Conservation (phyloP, 148 eudicot genomes). For the Fagopyrum tataricum region DNA sequence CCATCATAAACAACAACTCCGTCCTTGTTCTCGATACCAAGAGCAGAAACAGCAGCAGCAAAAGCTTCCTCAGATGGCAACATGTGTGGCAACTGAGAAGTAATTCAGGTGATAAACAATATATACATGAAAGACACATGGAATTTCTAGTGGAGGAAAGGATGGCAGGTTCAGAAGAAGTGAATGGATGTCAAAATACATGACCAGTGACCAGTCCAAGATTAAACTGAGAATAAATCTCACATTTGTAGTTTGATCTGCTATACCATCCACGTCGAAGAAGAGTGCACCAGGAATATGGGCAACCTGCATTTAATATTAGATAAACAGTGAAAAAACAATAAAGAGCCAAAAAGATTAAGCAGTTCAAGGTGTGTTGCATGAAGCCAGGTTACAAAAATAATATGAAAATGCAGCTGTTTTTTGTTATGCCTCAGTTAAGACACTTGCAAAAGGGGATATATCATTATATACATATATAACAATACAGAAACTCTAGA, state of each 20-base stretch:
- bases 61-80: constrained; percentile 97
- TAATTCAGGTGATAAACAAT: background rate
- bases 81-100: constrained; percentile 92
- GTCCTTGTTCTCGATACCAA: constrained; percentile 90
- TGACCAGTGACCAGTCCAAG: background rate
- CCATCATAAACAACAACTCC: constrained; percentile 92
- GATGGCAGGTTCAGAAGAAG: background rate
- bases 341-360: background rate
- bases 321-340: background rate
- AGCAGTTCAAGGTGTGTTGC: background rate
- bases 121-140: constrained; percentile 2
- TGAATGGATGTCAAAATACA: background rate
- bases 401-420: background rate
- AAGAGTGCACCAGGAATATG: constrained; percentile 95
- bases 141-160: background rate
- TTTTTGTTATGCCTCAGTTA: background rate
- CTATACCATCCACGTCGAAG: constrained; percentile 88
- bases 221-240: constrained; percentile 26
- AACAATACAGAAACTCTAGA: background rate
- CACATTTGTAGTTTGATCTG: constrained; percentile 76
- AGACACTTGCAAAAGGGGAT: background rate
- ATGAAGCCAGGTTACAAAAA: background rate
- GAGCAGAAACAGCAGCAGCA: constrained; percentile 98
- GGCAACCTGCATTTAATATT: constrained; percentile 51
- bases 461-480: background rate